Percentiles rank a stretch among this genome's conserved stretches.
Evolutionary conservation across 2,329 filamentous ascomycete species (phyloP).

Genomic region (Cladophialophora bantiana): DNA sequence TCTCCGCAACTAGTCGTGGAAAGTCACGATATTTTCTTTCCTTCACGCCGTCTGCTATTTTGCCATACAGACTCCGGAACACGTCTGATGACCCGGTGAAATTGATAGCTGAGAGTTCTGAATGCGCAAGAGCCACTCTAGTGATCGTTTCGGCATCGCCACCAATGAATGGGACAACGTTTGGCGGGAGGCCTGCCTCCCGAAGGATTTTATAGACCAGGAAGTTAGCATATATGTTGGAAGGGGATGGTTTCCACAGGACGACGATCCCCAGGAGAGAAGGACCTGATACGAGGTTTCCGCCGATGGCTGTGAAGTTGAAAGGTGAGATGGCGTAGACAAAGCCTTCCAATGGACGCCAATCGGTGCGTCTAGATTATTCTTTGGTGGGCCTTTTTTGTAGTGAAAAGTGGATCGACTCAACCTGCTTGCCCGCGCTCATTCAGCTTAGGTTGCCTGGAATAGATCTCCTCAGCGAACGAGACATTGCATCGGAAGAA

Average conservation of each 20-base stretch:
- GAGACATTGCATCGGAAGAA: conserved; percentile 94
- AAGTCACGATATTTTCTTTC: conserved; percentile 79
- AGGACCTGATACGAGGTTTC: conserved; percentile 78
- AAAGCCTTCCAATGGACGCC: conserved; percentile 85
- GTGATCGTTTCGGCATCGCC: conserved; percentile 82
- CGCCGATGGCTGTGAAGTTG: conserved; percentile 93
- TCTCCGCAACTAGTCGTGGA: conserved; percentile 82
- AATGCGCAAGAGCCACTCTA: conserved; percentile 72
- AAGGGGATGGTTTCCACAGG: conserved; percentile 87
- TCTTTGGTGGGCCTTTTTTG: conserved; percentile 52
- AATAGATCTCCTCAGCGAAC: conserved; percentile 90
- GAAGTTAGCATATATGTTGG: conserved; percentile 81
- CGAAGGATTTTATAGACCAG: conserved; percentile 85
- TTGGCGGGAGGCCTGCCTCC: conserved; percentile 81
- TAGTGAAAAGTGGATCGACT: conserved; percentile 40
- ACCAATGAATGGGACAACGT: conserved; percentile 87
- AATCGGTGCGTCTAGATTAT: conserved; percentile 59
- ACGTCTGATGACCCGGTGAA: conserved; percentile 87
- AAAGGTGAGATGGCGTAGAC: conserved; percentile 89
- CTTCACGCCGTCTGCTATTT: conserved; percentile 77
- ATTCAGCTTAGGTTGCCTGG: conserved; percentile 84
- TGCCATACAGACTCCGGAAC: conserved; percentile 81
- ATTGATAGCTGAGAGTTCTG: conserved; percentile 80
- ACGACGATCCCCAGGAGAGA: conserved; percentile 89
- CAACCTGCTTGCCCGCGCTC: conserved; percentile 80